Evolutionary conservation across 148 eudicot species (phyloP).

Genomic region (Rhododendron ovatum): DNA sequence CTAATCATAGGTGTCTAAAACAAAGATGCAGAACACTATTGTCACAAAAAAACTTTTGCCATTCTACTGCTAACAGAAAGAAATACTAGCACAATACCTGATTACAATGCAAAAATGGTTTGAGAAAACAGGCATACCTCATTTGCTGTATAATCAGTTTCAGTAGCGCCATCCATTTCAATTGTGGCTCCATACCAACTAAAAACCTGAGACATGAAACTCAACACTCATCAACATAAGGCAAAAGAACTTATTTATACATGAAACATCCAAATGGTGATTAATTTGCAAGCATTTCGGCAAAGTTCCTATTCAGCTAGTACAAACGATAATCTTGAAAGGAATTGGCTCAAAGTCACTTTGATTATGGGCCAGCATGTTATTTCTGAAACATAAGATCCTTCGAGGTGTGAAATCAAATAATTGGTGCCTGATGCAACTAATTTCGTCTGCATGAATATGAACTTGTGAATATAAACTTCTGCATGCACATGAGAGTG

Average conservation of each 20-base stretch:
- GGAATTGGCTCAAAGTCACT: background rate
- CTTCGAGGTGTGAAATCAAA: background rate
- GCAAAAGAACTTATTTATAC: background rate
- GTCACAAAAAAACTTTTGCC: background rate
- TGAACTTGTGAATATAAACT: background rate
- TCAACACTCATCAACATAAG: background rate
- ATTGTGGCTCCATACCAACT: constrained; percentile 97
- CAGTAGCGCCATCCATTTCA: constrained; percentile 83
- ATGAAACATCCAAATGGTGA: background rate
- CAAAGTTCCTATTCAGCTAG: background rate
- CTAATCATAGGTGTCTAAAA: constrained; percentile 93
- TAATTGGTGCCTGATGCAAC: background rate
- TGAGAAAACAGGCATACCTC: constrained; percentile 49
- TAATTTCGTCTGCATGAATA: background rate
- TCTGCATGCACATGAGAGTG: background rate
- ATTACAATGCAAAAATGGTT: constrained; percentile 7
- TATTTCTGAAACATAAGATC: constrained; percentile 1
- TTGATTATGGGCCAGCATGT: background rate
- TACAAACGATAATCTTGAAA: background rate
- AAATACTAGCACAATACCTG: background rate
- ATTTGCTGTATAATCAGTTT: constrained; percentile 92
- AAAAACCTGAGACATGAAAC: constrained; percentile 53
- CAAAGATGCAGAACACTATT: constrained; percentile 8
- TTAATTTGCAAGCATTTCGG: background rate
- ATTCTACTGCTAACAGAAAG: background rate